Conservation (phyloP, 768 basidiomycete species). For the Neoboletus subvelutipes region DNA sequence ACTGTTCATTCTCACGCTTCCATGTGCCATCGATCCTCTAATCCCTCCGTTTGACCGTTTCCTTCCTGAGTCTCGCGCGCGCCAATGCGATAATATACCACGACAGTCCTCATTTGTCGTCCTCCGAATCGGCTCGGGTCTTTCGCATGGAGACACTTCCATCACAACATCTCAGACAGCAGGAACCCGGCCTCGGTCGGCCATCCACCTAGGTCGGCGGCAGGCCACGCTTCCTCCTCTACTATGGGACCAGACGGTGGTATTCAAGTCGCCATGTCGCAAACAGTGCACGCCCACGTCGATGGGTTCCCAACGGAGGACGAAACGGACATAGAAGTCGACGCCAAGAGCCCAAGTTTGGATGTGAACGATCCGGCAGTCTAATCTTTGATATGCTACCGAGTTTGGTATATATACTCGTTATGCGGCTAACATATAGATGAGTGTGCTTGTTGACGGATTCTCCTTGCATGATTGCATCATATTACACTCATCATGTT, state of each 20-base stretch:
- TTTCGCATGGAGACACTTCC: conserved; percentile 18
- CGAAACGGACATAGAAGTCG: background rate
- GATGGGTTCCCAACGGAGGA: background rate
- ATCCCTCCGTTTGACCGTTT: conserved; percentile 3
- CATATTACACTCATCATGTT: background rate
- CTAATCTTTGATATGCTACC: too few relatives aligned
- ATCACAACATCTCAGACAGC: background rate
- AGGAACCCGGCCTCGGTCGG: background rate
- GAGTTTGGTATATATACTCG: too few relatives aligned
- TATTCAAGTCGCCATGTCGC: background rate
- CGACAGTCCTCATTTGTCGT: conserved; percentile 10
- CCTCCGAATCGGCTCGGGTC: conserved; percentile 24
- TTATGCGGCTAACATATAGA: background rate
- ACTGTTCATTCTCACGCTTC: background rate
- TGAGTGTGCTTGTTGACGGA: background rate
- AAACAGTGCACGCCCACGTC: background rate
- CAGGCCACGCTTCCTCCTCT: background rate
- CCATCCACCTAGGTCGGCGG: background rate
- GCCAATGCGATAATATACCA: background rate
- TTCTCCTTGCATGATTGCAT: too few relatives aligned
- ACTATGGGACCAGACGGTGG: background rate
- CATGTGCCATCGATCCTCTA: background rate
- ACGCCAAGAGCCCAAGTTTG: background rate
- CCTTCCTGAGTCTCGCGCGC: conserved; percentile 12
- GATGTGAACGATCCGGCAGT: too few relatives aligned